Evolutionary conservation across 768 basidiomycete species (phyloP), one percentile per base, ranked within the genome.

Genomic region (Russula lepida): DNA sequence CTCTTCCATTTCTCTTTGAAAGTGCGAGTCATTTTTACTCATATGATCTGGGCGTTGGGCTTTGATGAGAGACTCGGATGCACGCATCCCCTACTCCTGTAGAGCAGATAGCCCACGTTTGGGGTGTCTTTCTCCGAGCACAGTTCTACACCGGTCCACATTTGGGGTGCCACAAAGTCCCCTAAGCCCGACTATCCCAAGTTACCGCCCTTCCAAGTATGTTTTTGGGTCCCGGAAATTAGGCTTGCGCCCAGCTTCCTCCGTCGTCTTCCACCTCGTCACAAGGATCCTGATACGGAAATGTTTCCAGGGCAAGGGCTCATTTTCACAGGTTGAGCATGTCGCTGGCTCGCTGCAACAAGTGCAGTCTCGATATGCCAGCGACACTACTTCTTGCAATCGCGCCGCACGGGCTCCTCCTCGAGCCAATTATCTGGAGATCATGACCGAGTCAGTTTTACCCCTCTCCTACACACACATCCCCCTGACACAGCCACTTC

Each of bases 401-500:
- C 19, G 27, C 27, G 52, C 52, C 59, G 52, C 52, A 53, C 28
- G 2, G 59, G 28, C 33, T 60, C 46, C 33, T 60, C 46, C 52
- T 60, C 59, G 59, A 55, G 47, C 53, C 35, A 48, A 23, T 19
- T 15, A 19, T 41, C 13, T 19, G 15, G 25, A 33, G 43, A 58
- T 51, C 39, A 39, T 15, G 41, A 52, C 19, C 19, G 41, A 23
- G 32, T 21, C 21, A 19, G 32, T 21, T 43, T 35, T n/a, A 5
- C 6, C 44, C 33, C 58, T 33, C 43, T 59, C 15, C 25, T 9
- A 28, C 9, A 19, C 43, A 27, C 44, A 44, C 41, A 11, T 13
- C 8, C 44, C 43, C 50, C 25, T 60, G 39, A 50, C 60, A 61
- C 48, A 49, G 60, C 60, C 60, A 61, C 60, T 21, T n/a, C 15